Evolutionary conservation across 208 protist genomes (phyloP).

Genomic region (Leptomonas pyrrhocoris): DNA sequence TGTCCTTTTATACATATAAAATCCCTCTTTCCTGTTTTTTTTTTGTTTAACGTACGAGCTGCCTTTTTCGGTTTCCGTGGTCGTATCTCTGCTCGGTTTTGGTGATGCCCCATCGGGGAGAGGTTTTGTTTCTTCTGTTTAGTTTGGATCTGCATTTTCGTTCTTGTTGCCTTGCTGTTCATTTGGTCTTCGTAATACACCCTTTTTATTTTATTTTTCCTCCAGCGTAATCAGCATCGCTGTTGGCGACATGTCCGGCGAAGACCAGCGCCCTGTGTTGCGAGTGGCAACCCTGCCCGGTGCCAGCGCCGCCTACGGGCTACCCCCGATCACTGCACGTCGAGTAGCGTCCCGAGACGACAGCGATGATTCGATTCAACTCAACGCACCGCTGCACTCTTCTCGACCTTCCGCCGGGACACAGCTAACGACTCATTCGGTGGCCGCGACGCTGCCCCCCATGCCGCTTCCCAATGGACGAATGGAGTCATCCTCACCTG

Average conservation of each 20-base stretch:
- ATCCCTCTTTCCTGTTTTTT: slow-evolving; percentile 10
- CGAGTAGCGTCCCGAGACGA: background rate
- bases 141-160: background rate
- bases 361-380: background rate
- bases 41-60: background rate
- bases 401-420: background rate
- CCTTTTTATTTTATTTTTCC: background rate
- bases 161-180: background rate
- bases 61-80: background rate
- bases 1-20: background rate
- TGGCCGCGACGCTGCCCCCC: no score
- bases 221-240: background rate
- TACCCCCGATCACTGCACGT: background rate
- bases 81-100: slow-evolving; percentile 1
- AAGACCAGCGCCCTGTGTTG: no score
- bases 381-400: background rate
- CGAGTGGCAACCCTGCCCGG: no score
- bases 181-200: background rate
- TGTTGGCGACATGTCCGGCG: no score
- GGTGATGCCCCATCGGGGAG: no score
- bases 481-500: background rate
- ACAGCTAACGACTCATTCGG: background rate
- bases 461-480: background rate
- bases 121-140: slow-evolving; percentile 12
- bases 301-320: background rate